Evolutionary conservation across 176 grass and related monocot genomes (phyloP).

Genomic region (Aechmea fasciata): DNA sequence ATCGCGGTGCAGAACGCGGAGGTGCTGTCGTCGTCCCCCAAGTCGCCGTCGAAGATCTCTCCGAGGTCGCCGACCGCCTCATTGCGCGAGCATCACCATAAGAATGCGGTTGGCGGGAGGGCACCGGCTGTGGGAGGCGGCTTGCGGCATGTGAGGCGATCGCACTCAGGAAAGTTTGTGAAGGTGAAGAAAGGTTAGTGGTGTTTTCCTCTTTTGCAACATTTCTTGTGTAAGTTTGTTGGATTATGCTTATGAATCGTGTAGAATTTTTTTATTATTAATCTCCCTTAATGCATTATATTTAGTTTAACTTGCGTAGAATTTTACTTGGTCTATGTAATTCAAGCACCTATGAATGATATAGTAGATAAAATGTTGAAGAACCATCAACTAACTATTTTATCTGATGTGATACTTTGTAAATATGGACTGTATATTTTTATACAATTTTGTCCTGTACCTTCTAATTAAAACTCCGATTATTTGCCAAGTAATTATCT

Average conservation of each 20-base stretch:
- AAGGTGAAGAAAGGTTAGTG: conserved; percentile 92
- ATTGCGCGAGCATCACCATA: conserved; percentile 47
- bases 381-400: no score
- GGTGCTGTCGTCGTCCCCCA: conserved; percentile 58
- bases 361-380: no score
- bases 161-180: conserved; percentile 78
- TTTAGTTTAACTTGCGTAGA: no score
- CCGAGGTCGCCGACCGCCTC: conserved; percentile 41
- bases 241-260: neutral
- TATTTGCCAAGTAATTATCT: no score
- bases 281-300: no score
- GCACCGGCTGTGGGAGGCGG: neutral
- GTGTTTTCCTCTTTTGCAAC: neutral
- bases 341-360: no score
- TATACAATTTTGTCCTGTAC: no score
- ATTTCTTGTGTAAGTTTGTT: neutral
- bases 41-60: conserved; percentile 36
- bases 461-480: no score
- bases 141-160: conserved; percentile 48
- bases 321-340: no score
- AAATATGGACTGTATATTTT: no score
- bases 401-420: no score
- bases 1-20: conserved; percentile 80
- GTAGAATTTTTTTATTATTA: neutral
- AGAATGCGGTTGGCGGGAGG: conserved; percentile 22